These are phyloP conservation scores for Geotrichum carabidarum DNA, from an alignment of 1,139 yeast species.

Conservation along the genomic window DNA sequence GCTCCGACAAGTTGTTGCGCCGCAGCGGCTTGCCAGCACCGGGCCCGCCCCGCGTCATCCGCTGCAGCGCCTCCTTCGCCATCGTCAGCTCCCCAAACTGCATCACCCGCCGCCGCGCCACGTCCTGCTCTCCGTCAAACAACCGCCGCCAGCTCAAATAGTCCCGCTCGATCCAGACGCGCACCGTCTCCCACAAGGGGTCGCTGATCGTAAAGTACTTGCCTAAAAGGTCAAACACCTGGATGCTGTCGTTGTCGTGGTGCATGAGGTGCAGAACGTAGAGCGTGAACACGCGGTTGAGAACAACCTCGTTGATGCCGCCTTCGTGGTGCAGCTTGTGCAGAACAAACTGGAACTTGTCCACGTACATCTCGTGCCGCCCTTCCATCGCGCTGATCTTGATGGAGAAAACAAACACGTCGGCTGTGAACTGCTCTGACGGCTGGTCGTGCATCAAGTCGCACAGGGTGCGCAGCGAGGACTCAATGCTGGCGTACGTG, in stretches of 20 bases:
- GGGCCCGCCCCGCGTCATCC: conserved; percentile 3
- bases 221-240: conserved; percentile 22
- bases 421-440: conserved; percentile 21
- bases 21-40: too few species aligned
- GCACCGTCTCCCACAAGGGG: conserved; percentile 21
- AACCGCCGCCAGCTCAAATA: conserved; percentile 24
- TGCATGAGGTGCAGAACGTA: conserved; percentile 25
- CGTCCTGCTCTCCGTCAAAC: conserved; percentile 20
- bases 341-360: conserved; percentile 23
- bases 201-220: conserved; percentile 21
- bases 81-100: conserved; percentile 22
- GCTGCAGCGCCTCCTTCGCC: conserved; percentile 21
- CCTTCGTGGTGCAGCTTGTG: conserved; percentile 20
- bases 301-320: conserved; percentile 2
- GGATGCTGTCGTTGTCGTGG: conserved; percentile 20
- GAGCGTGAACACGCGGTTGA: conserved; percentile 19
- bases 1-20: conserved; percentile 10
- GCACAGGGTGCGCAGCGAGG: conserved; percentile 19
- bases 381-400: conserved; percentile 24
- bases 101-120: conserved; percentile 25
- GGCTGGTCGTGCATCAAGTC: conserved; percentile 22
- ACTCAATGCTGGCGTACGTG: conserved; percentile 9
- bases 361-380: conserved; percentile 26
- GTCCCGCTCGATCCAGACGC: conserved; percentile 26
- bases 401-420: conserved; percentile 23